Evolutionary conservation across 106 monocot species (phyloP).

Genomic region (Dendrobium catenatum): DNA sequence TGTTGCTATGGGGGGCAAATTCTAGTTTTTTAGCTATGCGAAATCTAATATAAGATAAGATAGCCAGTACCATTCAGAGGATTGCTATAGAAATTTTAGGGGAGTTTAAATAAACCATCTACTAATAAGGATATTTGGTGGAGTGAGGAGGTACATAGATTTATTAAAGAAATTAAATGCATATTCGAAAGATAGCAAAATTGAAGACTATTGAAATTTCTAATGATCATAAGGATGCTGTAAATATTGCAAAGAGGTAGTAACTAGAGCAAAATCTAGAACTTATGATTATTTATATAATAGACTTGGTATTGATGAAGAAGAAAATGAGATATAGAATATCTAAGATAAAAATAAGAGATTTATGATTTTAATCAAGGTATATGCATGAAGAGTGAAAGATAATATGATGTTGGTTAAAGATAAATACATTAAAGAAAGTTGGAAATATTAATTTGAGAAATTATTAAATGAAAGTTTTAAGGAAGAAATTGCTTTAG

Average conservation of each 20-base stretch:
- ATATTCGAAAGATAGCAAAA: neutral
- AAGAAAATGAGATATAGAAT: too few species aligned
- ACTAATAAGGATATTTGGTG: too few species aligned
- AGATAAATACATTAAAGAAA: neutral
- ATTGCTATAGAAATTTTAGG: neutral
- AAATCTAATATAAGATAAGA: neutral
- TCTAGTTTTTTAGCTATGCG: neutral
- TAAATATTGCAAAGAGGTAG: neutral
- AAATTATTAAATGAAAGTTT: too few species aligned
- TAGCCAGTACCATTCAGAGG: neutral
- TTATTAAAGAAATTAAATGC: neutral
- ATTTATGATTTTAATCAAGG: neutral
- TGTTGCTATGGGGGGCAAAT: neutral
- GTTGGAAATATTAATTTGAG: neutral
- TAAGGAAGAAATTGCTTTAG: too few species aligned
- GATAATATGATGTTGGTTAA: neutral
- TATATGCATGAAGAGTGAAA: neutral
- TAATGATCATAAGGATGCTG: neutral
- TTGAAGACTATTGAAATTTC: neutral
- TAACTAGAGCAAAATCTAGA: neutral
- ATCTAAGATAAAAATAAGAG: neutral
- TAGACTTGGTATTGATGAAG: neutral
- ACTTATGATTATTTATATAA: neutral
- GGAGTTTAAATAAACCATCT: neutral
- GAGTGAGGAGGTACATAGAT: too few species aligned